Evolutionary conservation across 768 basidiomycete species (phyloP), one percentile per base, ranked within the genome.

Genomic region (Leucocoprinus leucothites): DNA sequence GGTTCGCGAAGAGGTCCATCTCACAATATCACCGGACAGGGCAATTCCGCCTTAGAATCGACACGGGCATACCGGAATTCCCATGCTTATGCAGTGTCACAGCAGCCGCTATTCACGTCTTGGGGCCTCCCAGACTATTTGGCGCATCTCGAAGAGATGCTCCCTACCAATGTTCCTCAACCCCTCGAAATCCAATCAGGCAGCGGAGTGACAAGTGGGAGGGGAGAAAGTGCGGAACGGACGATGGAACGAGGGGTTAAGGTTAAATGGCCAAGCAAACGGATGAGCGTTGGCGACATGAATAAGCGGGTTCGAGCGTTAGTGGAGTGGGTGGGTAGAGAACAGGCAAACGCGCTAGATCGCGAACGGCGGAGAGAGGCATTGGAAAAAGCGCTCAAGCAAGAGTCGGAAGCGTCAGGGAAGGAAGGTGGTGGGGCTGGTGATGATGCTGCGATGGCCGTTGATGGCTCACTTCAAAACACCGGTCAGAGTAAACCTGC

Each of bases 251-350:
- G 90, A 45, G 89, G 89, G 8, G 89, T 91, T 13, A 88, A 91
- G 68, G 87, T 97, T 55, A 89, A 91, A 63, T 98, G 92, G 88
- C 96, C 95, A 1, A 84, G 85, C 60, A 94, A 95, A 71, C 81
- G 96, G 49, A 94, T 87, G 82, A 97, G 94, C 61, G 87, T 96
- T n/a, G 89, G 86, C 18, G 96, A 98, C 68, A 96, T 98, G 93
- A 91, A 93, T 69, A 97, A 97, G 73, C 85, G 96, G 22, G 91
- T 96, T 21, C 79, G 91, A 34, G 83, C 87, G 41, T 78, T 98
- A 46, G 84, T 96, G 18, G 95, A 97, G 64, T 98, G 91, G 85
- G 92, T 97, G n/a, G 90, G 88, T 25, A 77, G 92, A 55, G 89
- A 93, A 65, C 90, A 93, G 69, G 89, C 87, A 7, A 82, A 76